Base-by-base conservation (phyloP, 2,329 filamentous ascomycete species). In the Colletotrichum sp. region DNA sequence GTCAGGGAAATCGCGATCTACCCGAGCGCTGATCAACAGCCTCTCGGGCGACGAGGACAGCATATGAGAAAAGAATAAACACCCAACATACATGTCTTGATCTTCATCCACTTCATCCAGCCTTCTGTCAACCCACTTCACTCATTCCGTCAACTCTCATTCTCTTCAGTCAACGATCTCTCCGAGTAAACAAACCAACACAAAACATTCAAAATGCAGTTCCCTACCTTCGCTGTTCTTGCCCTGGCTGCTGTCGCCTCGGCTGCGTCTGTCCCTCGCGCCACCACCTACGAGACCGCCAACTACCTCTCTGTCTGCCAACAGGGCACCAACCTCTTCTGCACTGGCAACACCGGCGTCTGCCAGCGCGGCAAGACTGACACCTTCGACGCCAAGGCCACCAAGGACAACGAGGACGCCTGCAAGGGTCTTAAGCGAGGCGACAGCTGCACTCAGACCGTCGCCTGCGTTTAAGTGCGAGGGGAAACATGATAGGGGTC, bases 301-400 rank as follows among this genome's bases (percentile, higher is more conserved):
- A 38, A 43, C 54, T 71, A 71, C 18, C 31, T 55, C 15, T 71
- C 63, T 15, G 38, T 67, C 9, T 67, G 69, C 38, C 15, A 34
- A 24, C 62, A 61, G 6, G 63, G 63, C 36, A 67, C 8, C 31
- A 67, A 27, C 8, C 69, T 71, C 54, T 71, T 66, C 62, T 71
- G 69, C 63, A 54, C 63, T 9, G 69, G 69, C 63, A 71, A 71
- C 63, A 9, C 15, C n/a, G 12, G 29, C 29, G 54, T 71, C 18
- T 72, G 69, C 47, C 57, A n/a, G 11, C 18, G 8, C 5, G 65
- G 64, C 27, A 68, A 68, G 57, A 63, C 57, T 24, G 64, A 62
- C 38, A 63, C 65, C 31, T 68, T 72, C 13, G 65, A 72, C 43
- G 57, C 24, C 13, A 68, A 27, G 21, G 69, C 64, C n/a, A 72